Evolutionary conservation across 2,329 filamentous ascomycete species (phyloP).

Genomic region (Colletotrichum kahawae): DNA sequence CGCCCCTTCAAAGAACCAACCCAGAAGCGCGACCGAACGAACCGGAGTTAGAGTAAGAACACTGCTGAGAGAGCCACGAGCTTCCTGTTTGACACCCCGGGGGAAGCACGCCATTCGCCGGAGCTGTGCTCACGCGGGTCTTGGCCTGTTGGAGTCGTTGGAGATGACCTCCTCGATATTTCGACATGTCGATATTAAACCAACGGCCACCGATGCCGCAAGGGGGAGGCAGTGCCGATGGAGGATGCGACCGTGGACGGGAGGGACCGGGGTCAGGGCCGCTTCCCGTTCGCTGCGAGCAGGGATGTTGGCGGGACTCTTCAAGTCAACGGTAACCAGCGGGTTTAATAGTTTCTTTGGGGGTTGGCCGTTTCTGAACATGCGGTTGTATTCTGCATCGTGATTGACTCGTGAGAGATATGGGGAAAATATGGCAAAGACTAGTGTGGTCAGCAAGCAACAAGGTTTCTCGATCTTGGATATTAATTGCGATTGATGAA

Average conservation of each 20-base stretch:
- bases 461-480: not conserved
- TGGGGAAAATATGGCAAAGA: not conserved
- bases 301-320: not conserved
- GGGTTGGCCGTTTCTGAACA: not conserved
- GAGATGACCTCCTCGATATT: not conserved
- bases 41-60: not conserved
- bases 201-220: not conserved
- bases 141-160: not conserved
- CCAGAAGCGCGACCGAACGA: not conserved
- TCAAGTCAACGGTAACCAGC: not conserved
- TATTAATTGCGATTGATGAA: not conserved
- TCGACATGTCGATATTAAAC: not conserved
- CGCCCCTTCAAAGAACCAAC: not conserved
- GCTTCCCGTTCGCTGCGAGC: not conserved
- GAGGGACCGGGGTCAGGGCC: not conserved
- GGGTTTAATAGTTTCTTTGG: not conserved
- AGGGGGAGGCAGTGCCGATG: constrained; percentile 8
- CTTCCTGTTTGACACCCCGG: not conserved
- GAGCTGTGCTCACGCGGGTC: constrained; percentile 2
- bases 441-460: not conserved
- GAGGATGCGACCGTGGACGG: not conserved
- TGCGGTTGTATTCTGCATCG: not conserved
- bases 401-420: not conserved
- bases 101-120: not conserved
- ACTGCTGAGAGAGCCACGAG: not conserved